phyloP scores from a whole-genome alignment of 129 eudicot species.

The Flaveria linearis region DNA sequence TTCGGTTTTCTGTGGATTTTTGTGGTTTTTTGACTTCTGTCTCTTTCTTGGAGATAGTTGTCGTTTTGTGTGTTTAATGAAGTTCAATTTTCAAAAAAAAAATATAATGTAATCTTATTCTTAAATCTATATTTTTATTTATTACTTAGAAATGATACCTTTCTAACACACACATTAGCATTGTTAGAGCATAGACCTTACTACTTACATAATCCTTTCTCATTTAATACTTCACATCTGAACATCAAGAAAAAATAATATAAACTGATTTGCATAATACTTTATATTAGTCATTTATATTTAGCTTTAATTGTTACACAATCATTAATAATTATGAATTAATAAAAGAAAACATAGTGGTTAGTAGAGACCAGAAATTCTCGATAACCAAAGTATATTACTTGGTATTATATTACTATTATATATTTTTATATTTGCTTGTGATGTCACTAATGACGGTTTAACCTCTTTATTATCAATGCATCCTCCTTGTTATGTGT shows the following conservation, averaged over 20 bases:
- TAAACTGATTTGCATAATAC: background rate
- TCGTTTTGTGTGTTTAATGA: too few species aligned
- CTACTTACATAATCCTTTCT: background rate
- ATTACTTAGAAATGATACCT: too few species aligned
- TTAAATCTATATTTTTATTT: too few species aligned
- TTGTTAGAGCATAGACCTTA: too few species aligned
- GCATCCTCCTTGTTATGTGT: slow-evolving; percentile 25
- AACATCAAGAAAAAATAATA: background rate
- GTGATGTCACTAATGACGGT: slow-evolving; percentile 39
- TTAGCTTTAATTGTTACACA: background rate
- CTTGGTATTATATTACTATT: background rate
- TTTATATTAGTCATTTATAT: background rate
- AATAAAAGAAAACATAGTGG: slow-evolving; percentile 4
- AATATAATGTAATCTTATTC: too few species aligned
- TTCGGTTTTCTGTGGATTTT: too few species aligned
- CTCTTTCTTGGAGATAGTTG: too few species aligned
- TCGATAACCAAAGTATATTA: slow-evolving; percentile 22
- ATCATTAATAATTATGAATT: background rate
- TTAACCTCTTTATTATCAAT: slow-evolving; percentile 18
- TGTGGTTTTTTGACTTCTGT: too few species aligned
- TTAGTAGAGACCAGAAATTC: slow-evolving; percentile 19
- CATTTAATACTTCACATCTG: background rate
- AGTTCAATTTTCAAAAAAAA: too few species aligned
- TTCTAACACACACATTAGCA: too few species aligned
- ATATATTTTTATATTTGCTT: background rate